Percentiles rank a stretch among this genome's conserved stretches.
phyloP scores from a whole-genome alignment of 208 protist species.

The Naegleria fowleri region DNA sequence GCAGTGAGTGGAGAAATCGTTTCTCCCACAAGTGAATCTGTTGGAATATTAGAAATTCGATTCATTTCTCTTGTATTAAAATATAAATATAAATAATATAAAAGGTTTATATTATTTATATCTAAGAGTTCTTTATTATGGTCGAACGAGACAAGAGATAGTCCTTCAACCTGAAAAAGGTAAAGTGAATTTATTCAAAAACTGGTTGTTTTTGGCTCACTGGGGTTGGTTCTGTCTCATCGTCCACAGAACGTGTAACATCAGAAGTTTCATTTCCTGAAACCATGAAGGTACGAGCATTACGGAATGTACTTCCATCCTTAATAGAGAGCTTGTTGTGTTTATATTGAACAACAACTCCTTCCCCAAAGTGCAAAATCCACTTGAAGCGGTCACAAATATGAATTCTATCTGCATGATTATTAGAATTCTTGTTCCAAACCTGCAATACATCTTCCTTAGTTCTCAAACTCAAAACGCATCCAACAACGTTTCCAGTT shows the following conservation, averaged over 20 bases:
- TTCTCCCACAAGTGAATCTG: too few relatives aligned
- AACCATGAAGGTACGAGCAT: conserved; percentile 1
- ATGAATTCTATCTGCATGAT: neutral
- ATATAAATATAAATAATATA: too few relatives aligned
- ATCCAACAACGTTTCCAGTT: conserved; percentile 13
- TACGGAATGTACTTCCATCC: conserved; percentile 9
- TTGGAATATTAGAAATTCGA: too few relatives aligned
- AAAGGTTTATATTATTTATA: too few relatives aligned
- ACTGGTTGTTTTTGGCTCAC: neutral
- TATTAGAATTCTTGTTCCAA: neutral
- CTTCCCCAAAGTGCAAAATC: neutral
- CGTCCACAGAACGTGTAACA: neutral
- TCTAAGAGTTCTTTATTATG: too few relatives aligned
- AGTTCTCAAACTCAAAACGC: neutral
- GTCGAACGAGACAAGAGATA: too few relatives aligned
- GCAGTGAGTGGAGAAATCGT: too few relatives aligned
- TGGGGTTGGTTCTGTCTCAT: neutral
- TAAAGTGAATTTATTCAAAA: too few relatives aligned
- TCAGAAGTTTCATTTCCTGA: neutral
- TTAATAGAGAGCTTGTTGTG: conserved; percentile 21
- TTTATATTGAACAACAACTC: conserved; percentile 13
- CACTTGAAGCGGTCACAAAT: neutral
- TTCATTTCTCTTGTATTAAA: too few relatives aligned
- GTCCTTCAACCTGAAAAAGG: too few relatives aligned
- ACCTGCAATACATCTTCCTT: conserved; percentile 11